Base-by-base conservation (phyloP, 192 early-diverging fungal species). In the Entomortierella chlamydospora region DNA sequence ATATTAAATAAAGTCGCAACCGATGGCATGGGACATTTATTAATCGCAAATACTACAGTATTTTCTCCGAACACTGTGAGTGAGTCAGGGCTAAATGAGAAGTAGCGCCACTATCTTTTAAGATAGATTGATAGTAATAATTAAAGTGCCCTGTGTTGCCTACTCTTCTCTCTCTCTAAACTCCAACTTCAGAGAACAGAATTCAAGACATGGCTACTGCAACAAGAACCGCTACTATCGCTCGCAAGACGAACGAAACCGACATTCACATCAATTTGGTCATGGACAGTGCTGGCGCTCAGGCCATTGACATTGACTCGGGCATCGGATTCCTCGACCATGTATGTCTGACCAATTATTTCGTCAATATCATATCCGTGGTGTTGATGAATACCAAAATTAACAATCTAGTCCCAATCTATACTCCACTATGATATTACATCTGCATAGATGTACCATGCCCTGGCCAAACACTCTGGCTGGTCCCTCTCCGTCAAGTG, bases 321-420 rank as follows among this genome's bases (percentile, higher is more conserved):
- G 98, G 98, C 12, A 97, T 99, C 80, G 98, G 98, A 23, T 99
- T 99, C 83, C 89, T 99, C 12, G 95, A 99, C 87, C 98, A 99
- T 84, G 93, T 94, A 64, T 17, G 41, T 34, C 33, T 30, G n/a
- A n/a, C n/a, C n/a, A n/a, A n/a, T n/a, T n/a, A n/a, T n/a, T n/a
- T n/a, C n/a, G n/a, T n/a, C n/a, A n/a, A n/a, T n/a, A n/a, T n/a
- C n/a, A n/a, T n/a, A n/a, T n/a, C n/a, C n/a, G n/a, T n/a, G n/a
- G n/a, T n/a, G n/a, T n/a, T n/a, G n/a, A n/a, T n/a, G n/a, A n/a
- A n/a, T n/a, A n/a, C n/a, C n/a, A n/a, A n/a, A n/a, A n/a, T n/a
- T n/a, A n/a, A n/a, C n/a, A n/a, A n/a, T n/a, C n/a, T n/a, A n/a
- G n/a, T n/a, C 13, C 45, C 20, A 28, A 13, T 43, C 7, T 47